These are phyloP conservation scores for Bryopsis sp. DNA, from an alignment of 139 green algal species.

Conservation along the genomic window DNA sequence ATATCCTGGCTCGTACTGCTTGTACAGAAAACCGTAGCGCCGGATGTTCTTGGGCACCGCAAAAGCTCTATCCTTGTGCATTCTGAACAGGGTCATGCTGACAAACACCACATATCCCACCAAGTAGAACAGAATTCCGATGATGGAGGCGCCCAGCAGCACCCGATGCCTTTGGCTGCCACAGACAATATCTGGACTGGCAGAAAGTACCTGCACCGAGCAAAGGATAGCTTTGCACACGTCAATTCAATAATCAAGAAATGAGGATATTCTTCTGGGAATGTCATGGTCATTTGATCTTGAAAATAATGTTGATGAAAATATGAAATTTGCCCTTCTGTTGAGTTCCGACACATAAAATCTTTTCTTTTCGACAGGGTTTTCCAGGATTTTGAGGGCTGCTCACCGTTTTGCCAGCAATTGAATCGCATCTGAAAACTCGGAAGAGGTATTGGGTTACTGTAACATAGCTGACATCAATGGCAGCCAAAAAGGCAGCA, in stretches of 20 bases:
- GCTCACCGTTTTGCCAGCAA: no score
- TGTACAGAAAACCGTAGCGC: neutral
- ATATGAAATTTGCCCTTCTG: no score
- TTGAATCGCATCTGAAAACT: conserved; percentile 7
- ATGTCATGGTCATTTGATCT: no score
- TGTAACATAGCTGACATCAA: conserved; percentile 18
- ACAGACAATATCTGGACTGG: neutral
- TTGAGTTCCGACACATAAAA: no score
- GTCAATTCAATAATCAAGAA: no score
- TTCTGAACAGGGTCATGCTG: neutral
- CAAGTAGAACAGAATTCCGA: neutral
- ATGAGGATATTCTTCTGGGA: no score
- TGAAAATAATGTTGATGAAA: no score
- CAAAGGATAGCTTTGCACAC: no score
- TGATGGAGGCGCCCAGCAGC: neutral
- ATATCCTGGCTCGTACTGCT: no score
- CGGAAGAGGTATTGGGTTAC: conserved; percentile 17
- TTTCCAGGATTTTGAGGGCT: no score
- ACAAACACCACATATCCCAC: neutral
- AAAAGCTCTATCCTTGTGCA: neutral
- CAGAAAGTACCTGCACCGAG: neutral
- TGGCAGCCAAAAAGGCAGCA: conserved; percentile 11
- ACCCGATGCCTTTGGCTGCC: neutral
- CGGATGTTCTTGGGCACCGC: neutral
- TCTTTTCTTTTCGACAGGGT: no score